These are phyloP conservation scores for Raddia distichophylla DNA, from an alignment of 176 grass and related monocot genomes.

Conservation along the genomic window DNA sequence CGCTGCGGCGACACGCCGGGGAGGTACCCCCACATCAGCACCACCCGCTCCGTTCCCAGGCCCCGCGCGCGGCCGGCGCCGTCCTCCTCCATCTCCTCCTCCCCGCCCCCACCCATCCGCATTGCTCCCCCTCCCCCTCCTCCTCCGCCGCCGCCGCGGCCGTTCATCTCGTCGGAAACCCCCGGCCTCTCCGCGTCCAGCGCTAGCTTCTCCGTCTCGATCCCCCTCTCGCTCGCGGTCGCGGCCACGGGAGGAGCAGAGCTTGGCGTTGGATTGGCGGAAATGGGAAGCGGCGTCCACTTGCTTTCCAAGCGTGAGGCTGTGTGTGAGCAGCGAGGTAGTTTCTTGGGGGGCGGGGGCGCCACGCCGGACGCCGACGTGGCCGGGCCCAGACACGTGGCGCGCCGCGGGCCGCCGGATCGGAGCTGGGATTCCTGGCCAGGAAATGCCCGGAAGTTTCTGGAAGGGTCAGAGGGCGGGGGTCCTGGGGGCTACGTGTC, in stretches of 20 bases:
- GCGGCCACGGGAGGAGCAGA: conserved; percentile 25
- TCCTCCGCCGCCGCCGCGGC: conserved; percentile 39
- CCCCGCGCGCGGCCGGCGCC: conserved; percentile 11
- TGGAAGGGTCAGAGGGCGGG: conserved; percentile 55
- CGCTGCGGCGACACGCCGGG: conserved; percentile 92
- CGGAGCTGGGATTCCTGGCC: conserved; percentile 48
- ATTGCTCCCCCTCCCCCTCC: background rate
- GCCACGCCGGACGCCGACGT: conserved; percentile 73
- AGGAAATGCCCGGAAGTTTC: conserved; percentile 79
- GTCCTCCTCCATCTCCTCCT: conserved; percentile 56
- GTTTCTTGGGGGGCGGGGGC: conserved; percentile 52
- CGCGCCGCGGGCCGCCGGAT: conserved; percentile 51
- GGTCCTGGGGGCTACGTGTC: conserved; percentile 44
- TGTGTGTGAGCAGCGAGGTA: conserved; percentile 49
- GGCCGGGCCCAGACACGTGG: conserved; percentile 48
- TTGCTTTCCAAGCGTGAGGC: conserved; percentile 48
- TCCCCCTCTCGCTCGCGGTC: conserved; percentile 25
- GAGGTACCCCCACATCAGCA: conserved; percentile 99
- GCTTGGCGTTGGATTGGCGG: conserved; percentile 44
- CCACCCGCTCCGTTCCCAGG: conserved; percentile 55
- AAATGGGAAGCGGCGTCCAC: conserved; percentile 25
- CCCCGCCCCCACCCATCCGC: conserved; percentile 41
- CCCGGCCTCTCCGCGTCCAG: conserved; percentile 7
- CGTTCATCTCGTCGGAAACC: conserved; percentile 64
- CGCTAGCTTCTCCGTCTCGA: background rate